Evolutionary conservation across 805 yeast species (phyloP), one percentile per base, ranked within the genome.

Genomic region (Saccharomycopsis synnaedendra): DNA sequence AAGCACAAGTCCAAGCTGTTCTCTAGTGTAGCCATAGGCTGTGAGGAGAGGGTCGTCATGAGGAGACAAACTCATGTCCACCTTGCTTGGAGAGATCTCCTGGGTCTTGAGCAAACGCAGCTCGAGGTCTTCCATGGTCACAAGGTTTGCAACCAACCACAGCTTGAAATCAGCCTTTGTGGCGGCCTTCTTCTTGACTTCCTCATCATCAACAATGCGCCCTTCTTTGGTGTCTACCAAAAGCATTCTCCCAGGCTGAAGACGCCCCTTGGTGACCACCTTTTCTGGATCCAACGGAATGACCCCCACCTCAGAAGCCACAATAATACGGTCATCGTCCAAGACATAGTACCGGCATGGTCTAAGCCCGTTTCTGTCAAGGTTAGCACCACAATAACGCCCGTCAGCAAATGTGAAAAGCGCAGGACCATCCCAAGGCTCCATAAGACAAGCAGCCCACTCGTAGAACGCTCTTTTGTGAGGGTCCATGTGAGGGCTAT

Each of bases 381-480:
- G 75, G 65, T 89, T 89, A 44, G 98, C 98, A 72, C 98, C 98
- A 69, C 96, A 87, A 75, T 86, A 90, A 58, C 97, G 77, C 57
- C 96, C 97, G 66, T 90, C 97, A 36, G 97, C 90, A 65, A 90
- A 93, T 32, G 95, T 88, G 71, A 90, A 85, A 56, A 93, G 70
- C 35, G 97, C 97, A 19, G 98, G 98, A 55, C 98, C 98, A 68
- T 90, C 98, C 98, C 98, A 90, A 5, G 97, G 97, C 70, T 90
- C 98, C 96, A 93, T 93, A 55, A 90, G 69, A 68, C 97, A 88
- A 8, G 97, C 96, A 43, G 97, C 97, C 97, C 97, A 90, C 65
- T 93, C 97, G 69, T 90, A 90, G 67, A 94, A 90, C 0, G 97
- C 97, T 58, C 76, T 80, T 69, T 89, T 85, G 64, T 84, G 82